Base-by-base conservation (phyloP, 345 rosid species). In the Rhizophora mangle region DNA sequence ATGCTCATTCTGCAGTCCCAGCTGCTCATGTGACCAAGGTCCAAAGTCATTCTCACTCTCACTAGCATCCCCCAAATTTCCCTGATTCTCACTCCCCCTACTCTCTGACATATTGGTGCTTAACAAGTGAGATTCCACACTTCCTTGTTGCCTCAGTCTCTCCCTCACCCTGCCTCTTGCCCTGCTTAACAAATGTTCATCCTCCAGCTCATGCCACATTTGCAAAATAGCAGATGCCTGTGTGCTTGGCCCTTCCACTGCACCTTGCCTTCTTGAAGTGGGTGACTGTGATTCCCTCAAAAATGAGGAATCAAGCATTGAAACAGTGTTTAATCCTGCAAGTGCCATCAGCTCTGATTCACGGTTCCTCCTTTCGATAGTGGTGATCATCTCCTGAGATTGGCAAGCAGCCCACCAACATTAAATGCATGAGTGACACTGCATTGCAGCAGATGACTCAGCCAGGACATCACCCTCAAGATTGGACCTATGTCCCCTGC, bases 171-270 rank as follows among this genome's bases (percentile, higher is more conserved):
- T 89, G 67, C 70, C 98, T 6, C 90, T 87, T 4, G 96, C 96
- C 81, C 98, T 86, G 68, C 77, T 88, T 82, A 95, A 78, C 77
- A 89, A 62, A 77, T 96, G 99, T 72, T 88, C 99, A 77, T 96
- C 99, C 82, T 96, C 99, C 85, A 92, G 76, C 84, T 96, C 99
- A 82, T 98, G 82, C 99, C 99, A 96, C 99, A 96, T 92, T 69
- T 84, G 97, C 84, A 92, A 60, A 69, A 96, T 92, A 8, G 92
- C 62, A 67, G 98, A 96, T 5, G 99, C 95, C 74, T 73, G 96
- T 71, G 94, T 92, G 60, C 72, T 90, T 0, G 99, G 98, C 81
- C 96, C 80, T 80, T 95, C 99, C 47, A 70, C 85, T 61, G 78
- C 63, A 22, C 87, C 97, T 46, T 90, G 97, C 79, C 91, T 82